These are phyloP conservation scores for Quercus bicolor DNA, from an alignment of 306 rosid species.

Conservation along the genomic window DNA sequence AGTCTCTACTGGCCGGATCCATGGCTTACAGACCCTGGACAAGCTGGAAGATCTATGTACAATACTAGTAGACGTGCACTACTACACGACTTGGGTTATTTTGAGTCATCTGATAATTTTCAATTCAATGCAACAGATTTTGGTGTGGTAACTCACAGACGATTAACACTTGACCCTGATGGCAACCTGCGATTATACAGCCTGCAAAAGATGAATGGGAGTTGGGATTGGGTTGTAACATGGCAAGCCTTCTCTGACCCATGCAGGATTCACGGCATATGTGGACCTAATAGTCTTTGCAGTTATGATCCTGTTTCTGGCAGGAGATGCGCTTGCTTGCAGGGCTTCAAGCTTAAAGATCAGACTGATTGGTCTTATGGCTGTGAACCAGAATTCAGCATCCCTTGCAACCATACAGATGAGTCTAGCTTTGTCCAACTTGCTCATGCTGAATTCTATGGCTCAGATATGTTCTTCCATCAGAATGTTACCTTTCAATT, in stretches of 20 bases:
- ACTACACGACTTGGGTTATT: conserved; percentile 19
- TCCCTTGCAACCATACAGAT: conserved; percentile 14
- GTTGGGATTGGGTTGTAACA: conserved; percentile 6
- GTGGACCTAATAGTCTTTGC: conserved; percentile 51
- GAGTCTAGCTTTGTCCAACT: conserved; percentile 32
- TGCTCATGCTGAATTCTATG: conserved; percentile 34
- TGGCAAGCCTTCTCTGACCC: conserved; percentile 41
- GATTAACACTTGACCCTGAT: too few species aligned
- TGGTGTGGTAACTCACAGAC: background rate
- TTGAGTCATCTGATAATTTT: conserved; percentile 32
- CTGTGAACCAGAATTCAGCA: conserved; percentile 38
- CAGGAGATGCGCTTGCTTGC: conserved; percentile 47
- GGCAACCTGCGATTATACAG: too few species aligned
- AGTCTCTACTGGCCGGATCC: conserved; percentile 36
- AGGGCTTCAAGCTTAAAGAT: conserved; percentile 34
- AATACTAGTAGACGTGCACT: conserved; percentile 26
- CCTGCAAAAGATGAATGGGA: too few species aligned
- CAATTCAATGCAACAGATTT: conserved; percentile 5
- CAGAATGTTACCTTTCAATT: conserved; percentile 22
- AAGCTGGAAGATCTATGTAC: conserved; percentile 23
- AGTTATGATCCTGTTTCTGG: conserved; percentile 24
- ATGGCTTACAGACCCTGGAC: background rate
- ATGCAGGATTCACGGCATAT: conserved; percentile 49
- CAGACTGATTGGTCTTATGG: conserved; percentile 44
- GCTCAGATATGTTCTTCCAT: conserved; percentile 29